These are phyloP conservation scores for Amanita brunnescens DNA, from an alignment of 768 basidiomycete genomes.

Conservation along the genomic window DNA sequence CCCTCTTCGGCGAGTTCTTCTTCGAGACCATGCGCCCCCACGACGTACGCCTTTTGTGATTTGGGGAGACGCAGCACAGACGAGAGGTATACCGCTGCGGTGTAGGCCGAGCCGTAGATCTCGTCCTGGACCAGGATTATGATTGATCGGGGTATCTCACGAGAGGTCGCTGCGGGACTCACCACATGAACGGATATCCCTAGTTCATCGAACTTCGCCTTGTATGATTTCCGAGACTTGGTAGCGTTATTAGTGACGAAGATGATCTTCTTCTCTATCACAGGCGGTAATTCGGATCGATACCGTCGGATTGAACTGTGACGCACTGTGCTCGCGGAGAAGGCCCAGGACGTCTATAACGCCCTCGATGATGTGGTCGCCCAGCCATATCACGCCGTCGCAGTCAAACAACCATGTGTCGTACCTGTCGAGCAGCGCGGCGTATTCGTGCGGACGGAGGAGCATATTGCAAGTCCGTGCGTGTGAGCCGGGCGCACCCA, in stretches of 20 bases:
- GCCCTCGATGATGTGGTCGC: slow-evolving; percentile 71
- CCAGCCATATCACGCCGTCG: slow-evolving; percentile 92
- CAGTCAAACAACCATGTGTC: slow-evolving; percentile 98
- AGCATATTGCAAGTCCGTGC: slow-evolving; percentile 23
- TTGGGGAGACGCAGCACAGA: slow-evolving; percentile 84
- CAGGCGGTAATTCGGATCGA: not conserved
- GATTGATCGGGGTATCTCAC: not conserved
- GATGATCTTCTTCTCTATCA: slow-evolving; percentile 67
- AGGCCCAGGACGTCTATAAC: slow-evolving; percentile 65
- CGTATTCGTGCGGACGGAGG: slow-evolving; percentile 30
- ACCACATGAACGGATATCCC: slow-evolving; percentile 82
- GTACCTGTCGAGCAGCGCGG: slow-evolving; percentile 48
- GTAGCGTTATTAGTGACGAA: slow-evolving; percentile 98
- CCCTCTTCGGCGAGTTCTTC: slow-evolving; percentile 91
- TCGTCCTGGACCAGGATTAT: slow-evolving; percentile 58
- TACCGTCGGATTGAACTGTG: slow-evolving; percentile 1
- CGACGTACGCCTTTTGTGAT: slow-evolving; percentile 91
- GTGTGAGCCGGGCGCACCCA: no score
- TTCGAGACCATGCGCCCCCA: slow-evolving; percentile 87
- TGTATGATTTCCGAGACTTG: slow-evolving; percentile 84
- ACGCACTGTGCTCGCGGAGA: slow-evolving; percentile 64
- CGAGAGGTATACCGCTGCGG: slow-evolving; percentile 65
- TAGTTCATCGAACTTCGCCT: slow-evolving; percentile 84
- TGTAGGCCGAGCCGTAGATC: slow-evolving; percentile 91
- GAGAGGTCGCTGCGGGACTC: slow-evolving; percentile 22